Base-by-base conservation (phyloP, 768 basidiomycete species). In the Collybia nuda region DNA sequence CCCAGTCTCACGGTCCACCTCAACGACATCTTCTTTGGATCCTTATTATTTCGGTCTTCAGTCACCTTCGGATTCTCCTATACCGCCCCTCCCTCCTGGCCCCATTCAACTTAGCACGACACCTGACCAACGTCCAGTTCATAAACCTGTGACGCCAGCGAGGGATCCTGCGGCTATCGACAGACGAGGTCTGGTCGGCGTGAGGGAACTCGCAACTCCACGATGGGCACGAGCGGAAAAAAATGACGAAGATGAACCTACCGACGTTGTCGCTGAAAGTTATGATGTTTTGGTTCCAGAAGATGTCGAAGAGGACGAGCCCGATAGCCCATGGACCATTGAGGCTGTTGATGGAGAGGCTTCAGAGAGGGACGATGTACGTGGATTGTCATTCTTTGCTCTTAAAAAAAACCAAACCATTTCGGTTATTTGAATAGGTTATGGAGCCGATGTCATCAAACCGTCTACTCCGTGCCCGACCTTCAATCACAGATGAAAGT, bases 121-220 rank as follows among this genome's bases (percentile, higher is more conserved):
- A 3, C 88, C 88, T 28, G 88, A 89, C 56, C 79, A 78, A 40
- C 72, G 71, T 38, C 63, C 66, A 24, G 56, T 67, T 36, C 65
- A 66, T 43, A 81, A 85, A 55, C 84, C 86, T 15, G 70, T 82
- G 32, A 90, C 90, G 0, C 91, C 91, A 7, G 85, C 79, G 28
- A 79, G 81, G 52, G 86, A 93, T 70, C 87, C 89, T 18, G 82
- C 89, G 18, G 66, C 73, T 57, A 93, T 93, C 53, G 94, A 98
- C 72, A 79, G 97, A 51, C 79, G 84, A 15, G 88, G 85, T 32
- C 82, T 98, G 36, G 84, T 98, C 47, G 97, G 97, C 21, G 90
- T 98, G 5, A 97, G 97, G 32, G 97, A 99, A 69, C 81, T 98
- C 26, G 76, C 93, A 17, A 99, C 97, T n/a, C 97, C 97, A 42